phyloP scores from a whole-genome alignment of 768 basidiomycete genomes.

The Calocera viscosa region DNA sequence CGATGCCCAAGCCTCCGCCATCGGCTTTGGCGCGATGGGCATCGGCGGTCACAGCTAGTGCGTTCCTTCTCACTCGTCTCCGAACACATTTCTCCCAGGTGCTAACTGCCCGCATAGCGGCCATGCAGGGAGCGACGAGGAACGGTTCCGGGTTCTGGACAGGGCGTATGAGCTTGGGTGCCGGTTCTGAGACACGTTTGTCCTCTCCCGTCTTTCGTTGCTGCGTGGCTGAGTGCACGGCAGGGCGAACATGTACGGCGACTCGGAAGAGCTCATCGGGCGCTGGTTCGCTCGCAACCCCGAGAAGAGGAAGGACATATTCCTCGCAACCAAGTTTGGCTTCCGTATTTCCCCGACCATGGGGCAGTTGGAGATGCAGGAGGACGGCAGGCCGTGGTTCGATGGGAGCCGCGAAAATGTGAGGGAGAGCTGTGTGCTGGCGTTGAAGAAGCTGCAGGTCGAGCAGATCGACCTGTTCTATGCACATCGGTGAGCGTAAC shows the following conservation, averaged over 20 bases:
- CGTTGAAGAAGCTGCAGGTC: constrained; percentile 15
- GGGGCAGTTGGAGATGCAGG: neutral
- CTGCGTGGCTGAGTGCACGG: neutral
- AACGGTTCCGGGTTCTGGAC: constrained; percentile 39
- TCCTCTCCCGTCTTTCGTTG: neutral
- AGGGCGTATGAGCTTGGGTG: constrained; percentile 33
- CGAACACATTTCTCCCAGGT: neutral
- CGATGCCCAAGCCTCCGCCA: constrained; percentile 34
- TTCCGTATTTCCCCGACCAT: too few species aligned
- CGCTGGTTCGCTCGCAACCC: constrained; percentile 40
- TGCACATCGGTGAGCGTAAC: constrained; percentile 2
- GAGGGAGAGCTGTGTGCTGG: constrained; percentile 14
- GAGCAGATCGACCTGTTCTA: constrained; percentile 19
- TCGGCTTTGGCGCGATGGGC: constrained; percentile 55
- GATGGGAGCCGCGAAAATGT: constrained; percentile 15
- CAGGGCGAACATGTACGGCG: constrained; percentile 36
- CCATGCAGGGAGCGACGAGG: constrained; percentile 37
- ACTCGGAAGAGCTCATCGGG: constrained; percentile 35
- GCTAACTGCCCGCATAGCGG: constrained; percentile 25
- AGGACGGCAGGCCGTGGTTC: too few species aligned
- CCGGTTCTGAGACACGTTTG: constrained; percentile 35
- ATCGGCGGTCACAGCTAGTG: constrained; percentile 19
- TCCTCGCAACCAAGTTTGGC: constrained; percentile 54
- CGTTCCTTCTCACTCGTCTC: neutral
- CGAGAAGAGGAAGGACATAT: constrained; percentile 42